These are phyloP conservation scores for Amylocarpus encephaloides DNA, from an alignment of 2,329 filamentous ascomycete genomes.

Conservation along the genomic window DNA sequence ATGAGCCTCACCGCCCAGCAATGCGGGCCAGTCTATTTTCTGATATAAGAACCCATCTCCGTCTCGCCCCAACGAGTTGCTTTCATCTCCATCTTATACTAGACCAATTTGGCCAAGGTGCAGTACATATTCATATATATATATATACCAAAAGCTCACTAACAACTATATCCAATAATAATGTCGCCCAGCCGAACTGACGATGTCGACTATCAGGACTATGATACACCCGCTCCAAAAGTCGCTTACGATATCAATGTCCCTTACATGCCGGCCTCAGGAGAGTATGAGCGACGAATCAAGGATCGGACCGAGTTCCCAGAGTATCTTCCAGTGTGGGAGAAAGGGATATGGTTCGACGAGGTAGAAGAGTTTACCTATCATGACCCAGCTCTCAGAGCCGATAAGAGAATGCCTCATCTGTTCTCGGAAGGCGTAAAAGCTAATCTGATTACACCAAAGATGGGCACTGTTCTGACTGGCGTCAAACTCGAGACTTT, in stretches of 20 bases:
- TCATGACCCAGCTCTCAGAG: constrained; percentile 43
- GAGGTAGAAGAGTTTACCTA: constrained; percentile 39
- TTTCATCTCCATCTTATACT: not conserved
- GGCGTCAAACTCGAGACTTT: constrained; percentile 36
- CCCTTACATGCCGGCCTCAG: constrained; percentile 37
- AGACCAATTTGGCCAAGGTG: not conserved
- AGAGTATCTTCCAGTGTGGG: constrained; percentile 42
- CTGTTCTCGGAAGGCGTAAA: constrained; percentile 55
- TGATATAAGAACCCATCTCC: not conserved
- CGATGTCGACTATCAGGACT: constrained; percentile 10
- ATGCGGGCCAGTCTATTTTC: constrained; percentile 2
- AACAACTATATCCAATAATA: not conserved
- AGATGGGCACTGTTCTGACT: constrained; percentile 37
- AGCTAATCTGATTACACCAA: constrained; percentile 48
- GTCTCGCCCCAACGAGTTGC: not conserved
- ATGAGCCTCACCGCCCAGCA: constrained; percentile 4
- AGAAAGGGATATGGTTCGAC: constrained; percentile 39
- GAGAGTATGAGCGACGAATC: constrained; percentile 32
- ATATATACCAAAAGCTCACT: no score
- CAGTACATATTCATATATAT: no score
- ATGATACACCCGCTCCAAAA: constrained; percentile 14
- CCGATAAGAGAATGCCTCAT: constrained; percentile 56
- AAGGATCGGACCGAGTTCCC: constrained; percentile 36
- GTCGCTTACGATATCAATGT: constrained; percentile 41
- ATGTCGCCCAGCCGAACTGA: constrained; percentile 24